A percentile compares a stretch with the other conserved stretches of the same genome.
Conservation (phyloP, 371 early-diverging fungal species). For the Saksenaea oblongispora region DNA sequence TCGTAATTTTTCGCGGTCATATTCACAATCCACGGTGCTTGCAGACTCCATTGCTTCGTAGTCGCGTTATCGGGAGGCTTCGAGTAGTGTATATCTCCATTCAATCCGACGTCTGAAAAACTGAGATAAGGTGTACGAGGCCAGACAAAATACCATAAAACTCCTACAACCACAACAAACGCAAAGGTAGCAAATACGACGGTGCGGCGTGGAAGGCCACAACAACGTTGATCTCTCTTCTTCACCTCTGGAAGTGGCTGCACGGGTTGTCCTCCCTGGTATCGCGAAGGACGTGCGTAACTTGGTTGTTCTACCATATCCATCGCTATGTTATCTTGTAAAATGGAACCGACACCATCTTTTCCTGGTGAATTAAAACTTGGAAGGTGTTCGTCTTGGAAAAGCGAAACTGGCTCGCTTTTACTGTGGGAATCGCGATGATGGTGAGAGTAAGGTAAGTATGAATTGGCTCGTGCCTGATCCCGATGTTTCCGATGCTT, state of each 20-base stretch:
- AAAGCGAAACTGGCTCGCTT: slow-evolving; percentile 29
- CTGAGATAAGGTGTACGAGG: slow-evolving; percentile 33
- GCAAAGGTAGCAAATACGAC: slow-evolving; percentile 30
- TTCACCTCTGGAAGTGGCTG: slow-evolving; percentile 20
- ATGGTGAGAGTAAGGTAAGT: slow-evolving; percentile 49
- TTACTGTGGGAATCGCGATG: slow-evolving; percentile 15
- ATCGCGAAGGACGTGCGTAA: slow-evolving; percentile 1
- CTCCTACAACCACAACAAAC: slow-evolving; percentile 24
- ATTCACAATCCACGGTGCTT: slow-evolving; percentile 20
- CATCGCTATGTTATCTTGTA: slow-evolving; percentile 46
- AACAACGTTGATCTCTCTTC: slow-evolving; percentile 27
- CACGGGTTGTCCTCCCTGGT: slow-evolving; percentile 2
- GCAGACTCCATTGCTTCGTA: not conserved
- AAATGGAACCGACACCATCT: slow-evolving; percentile 31
- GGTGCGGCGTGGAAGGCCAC: slow-evolving; percentile 25
- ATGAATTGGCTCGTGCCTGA: slow-evolving; percentile 38
- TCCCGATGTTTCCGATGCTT: slow-evolving; percentile 6
- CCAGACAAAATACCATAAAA: slow-evolving; percentile 50
- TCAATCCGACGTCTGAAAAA: slow-evolving; percentile 18
- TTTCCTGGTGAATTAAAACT: slow-evolving; percentile 31
- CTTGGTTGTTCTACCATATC: slow-evolving; percentile 35
- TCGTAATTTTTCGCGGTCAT: slow-evolving; percentile 23
- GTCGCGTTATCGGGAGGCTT: slow-evolving; percentile 8
- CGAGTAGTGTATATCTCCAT: not conserved
- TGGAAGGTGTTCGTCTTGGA: slow-evolving; percentile 38